Base-by-base conservation (phyloP, 768 basidiomycete species). In the Tulasnella sp. region DNA sequence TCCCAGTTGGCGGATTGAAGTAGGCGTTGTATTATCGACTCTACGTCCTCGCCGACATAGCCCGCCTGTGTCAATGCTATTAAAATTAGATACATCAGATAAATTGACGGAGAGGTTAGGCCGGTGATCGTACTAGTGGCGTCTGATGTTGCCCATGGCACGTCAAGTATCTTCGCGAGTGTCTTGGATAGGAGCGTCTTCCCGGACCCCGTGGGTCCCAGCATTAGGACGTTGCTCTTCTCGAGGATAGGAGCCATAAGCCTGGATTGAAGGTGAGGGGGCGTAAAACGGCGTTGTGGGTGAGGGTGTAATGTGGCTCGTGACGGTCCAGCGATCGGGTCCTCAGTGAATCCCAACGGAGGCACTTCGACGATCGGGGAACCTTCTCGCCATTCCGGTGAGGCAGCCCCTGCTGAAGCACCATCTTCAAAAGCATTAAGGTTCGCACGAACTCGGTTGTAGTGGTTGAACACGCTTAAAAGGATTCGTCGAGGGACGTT, bases 31-130 rank as follows among this genome's bases (percentile, higher is more conserved):
- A 98, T 89, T 64, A 93, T 91, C 86, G 91, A 91, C 78, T 99
- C 97, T 9, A 97, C 96, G 81, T 99, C 97, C 81, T 97, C 97
- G 79, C 96, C 96, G 67, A 99, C 94, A 84, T 97, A 78, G 34
- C 85, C 76, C 77, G 91, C 93, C 85, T 95, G 93, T 14, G 97
- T 99, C 80, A 97, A 94, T 3, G 94, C 89, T 75, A 49, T 45
- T 3, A 12, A 72, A n/a, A 3, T 40, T 5, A 39, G 17, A 39
- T 11, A 72, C 8, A 1, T 38, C 7, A 40, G 71, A 5, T 22
- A 39, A 36, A 15, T 68, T 4, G 54, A 15, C 4, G 19, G 15
- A 68, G 29, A 38, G 1, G 19, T 40, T 19, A 36, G 17, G 31
- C 25, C 1, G 25, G 19, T 15, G 52, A 37, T 67, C 74, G 31